Base-by-base conservation (phyloP, 192 early-diverging fungal genomes). In the Piromyces finnis region DNA sequence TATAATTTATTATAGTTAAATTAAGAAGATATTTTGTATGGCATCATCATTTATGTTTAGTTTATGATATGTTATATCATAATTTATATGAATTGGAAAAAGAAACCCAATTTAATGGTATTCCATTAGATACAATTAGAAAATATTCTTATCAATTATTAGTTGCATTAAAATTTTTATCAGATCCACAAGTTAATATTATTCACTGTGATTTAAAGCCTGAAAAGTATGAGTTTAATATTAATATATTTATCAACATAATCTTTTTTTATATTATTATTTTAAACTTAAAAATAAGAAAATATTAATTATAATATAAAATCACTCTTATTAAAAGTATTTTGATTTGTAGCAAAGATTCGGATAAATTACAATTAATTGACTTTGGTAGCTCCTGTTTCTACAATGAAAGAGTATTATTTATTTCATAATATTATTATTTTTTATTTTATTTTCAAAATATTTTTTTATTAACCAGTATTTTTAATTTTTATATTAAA, bases 371-470 rank as follows among this genome's bases (percentile, higher is more conserved):
- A 29, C 87, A 88, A 77, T 80, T 88, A 5, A 87, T 87, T 41
- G 87, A 88, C 59, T 88, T 88, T 82, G 87, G 87, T 29, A 86
- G 84, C 82, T 82, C 83, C 1, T 87, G 86, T 51, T 86, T 88
- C 78, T 51, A 30, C 12, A n/a, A 83, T 32, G 83, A 88, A 80
- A 78, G 59, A 77, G n/a, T n/a, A n/a, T n/a, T n/a, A n/a, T n/a
- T n/a, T n/a, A n/a, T n/a, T n/a, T n/a, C n/a, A n/a, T n/a, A n/a
- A n/a, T n/a, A n/a, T 12, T 59, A 77, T 36, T 29, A 14, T 30
- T 28, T 29, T 82, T 29, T 77, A 78, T 79, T 37, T 28, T 28
- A 18, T 28, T 39, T 35, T 51, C n/a, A n/a, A n/a, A n/a, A n/a
- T 78, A 22, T 37, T 17, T 28, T 78, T 29, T 78, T 17, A 9